Conservation (phyloP, 1,284 basidiomycete species). For the Xanthoconium separans region DNA sequence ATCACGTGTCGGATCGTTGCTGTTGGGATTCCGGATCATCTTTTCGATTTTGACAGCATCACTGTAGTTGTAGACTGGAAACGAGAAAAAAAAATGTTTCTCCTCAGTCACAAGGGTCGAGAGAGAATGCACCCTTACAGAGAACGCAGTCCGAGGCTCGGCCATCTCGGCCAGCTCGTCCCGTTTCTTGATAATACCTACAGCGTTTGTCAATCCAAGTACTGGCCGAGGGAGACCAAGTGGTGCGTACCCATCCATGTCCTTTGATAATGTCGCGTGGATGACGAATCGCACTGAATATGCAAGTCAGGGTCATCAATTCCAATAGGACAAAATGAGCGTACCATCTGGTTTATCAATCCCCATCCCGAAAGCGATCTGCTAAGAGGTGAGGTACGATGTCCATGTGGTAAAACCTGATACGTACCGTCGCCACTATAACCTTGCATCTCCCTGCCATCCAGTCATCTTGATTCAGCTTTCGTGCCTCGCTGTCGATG, state of each 20-base stretch:
- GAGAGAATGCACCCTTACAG: constrained; percentile 36
- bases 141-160: constrained; percentile 61
- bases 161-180: constrained; percentile 82
- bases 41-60: constrained; percentile 52
- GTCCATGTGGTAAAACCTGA: constrained; percentile 1
- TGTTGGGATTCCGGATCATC: constrained; percentile 52
- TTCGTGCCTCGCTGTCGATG: constrained; percentile 66
- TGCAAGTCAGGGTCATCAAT: not conserved
- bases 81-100: not conserved
- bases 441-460: constrained; percentile 71
- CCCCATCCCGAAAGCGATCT: constrained; percentile 97
- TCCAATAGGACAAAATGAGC: constrained; percentile 8
- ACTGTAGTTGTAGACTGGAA: constrained; percentile 51
- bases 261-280: constrained; percentile 69
- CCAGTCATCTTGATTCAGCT: constrained; percentile 73
- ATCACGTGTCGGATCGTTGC: constrained; percentile 33
- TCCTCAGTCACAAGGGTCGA: not conserved
- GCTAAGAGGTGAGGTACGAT: constrained; percentile 11
- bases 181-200: constrained; percentile 83
- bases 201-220: constrained; percentile 3
- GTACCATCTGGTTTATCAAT: constrained; percentile 86
- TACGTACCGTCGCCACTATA: constrained; percentile 84
- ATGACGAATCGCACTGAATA: constrained; percentile 72
- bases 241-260: constrained; percentile 57
- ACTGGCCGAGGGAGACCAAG: not conserved